Evolutionary conservation across 371 early-diverging fungal species (phyloP), one percentile per base, ranked within the genome.

Genomic region (Syncephalastrum monosporum): DNA sequence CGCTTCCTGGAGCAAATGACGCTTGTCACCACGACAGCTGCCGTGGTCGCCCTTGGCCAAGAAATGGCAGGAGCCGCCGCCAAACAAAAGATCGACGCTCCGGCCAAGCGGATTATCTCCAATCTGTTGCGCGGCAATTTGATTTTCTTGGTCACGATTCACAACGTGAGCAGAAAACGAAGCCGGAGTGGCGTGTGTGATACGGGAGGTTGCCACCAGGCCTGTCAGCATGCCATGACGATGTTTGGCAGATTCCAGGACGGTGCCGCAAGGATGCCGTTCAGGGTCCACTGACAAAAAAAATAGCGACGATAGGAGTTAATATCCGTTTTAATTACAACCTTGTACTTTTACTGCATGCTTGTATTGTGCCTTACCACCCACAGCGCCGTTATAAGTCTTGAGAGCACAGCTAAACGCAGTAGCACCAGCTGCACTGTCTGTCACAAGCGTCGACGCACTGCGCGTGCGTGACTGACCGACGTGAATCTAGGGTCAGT

Each of bases 391-490:
- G 63, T 95, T 95, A 74, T 90, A 92, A 0, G 91, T 82, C 77
- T 94, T 94, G n/a, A 83, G 33, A 4, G 74, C 88, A 62, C 93
- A 94, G 10, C 91, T 75, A 65, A 90, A 94, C 1, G 94, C 95
- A 0, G 95, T 95, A 4, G 96, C 97, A 2, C 95, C 97, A 13
- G 97, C 95, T 13, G 96, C 97, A 33, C 93, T 92, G 68, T 97
- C 97, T 0, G 97, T 95, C 5, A 97, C 83, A 17, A 92, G 73
- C 45, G 87, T 86, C 61, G 67, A 64, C 41, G 86, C 81, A 45
- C 90, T 90, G n/a, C 91, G 71, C 5, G 96, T 97, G 23, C 97
- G 81, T 4, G 91, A 91, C 17, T 89, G 61, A n/a, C 97, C 96
- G 13, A 94, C 82, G 13, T 92, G 81, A 42, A 96, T 90, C 60